Conservation (phyloP, 352 stramenopile species). For the Globisporangium polare region DNA sequence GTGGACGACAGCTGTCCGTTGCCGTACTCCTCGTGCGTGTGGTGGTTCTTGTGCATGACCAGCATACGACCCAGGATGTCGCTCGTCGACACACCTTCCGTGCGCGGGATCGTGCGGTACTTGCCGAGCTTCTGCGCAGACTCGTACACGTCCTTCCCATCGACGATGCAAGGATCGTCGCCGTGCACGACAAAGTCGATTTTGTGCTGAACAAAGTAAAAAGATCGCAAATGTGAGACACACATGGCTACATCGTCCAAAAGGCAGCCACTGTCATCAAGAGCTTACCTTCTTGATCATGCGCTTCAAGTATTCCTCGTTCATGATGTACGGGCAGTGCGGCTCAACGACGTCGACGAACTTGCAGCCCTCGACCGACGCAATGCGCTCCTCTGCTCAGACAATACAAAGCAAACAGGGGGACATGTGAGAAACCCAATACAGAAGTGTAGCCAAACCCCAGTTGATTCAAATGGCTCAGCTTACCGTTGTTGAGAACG, state of each 20-base stretch:
- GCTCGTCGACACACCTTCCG: conserved; percentile 96
- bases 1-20: conserved; percentile 78
- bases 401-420: neutral
- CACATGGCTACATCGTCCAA: conserved; percentile 6
- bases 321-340: conserved; percentile 99
- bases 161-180: conserved; percentile 98
- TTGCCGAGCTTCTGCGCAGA: conserved; percentile 94
- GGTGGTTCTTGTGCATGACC: conserved; percentile 93
- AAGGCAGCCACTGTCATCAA: neutral
- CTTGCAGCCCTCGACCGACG: conserved; percentile 96
- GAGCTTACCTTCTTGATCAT: conserved; percentile 90
- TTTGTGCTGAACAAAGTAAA: conserved; percentile 51
- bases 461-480: too few species aligned
- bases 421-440: neutral
- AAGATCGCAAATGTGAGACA: neutral
- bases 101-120: conserved; percentile 95
- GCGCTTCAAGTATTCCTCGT: conserved; percentile 95
- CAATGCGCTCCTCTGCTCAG: conserved; percentile 92
- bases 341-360: conserved; percentile 98
- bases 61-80: conserved; percentile 99
- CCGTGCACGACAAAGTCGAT: conserved; percentile 99
- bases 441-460: neutral
- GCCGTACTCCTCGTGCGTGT: conserved; percentile 78
- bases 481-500: conserved; percentile 92
- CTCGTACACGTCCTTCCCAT: conserved; percentile 98